phyloP scores from a whole-genome alignment of 2,329 filamentous ascomycete genomes.

The Trichoderma lentiforme region DNA sequence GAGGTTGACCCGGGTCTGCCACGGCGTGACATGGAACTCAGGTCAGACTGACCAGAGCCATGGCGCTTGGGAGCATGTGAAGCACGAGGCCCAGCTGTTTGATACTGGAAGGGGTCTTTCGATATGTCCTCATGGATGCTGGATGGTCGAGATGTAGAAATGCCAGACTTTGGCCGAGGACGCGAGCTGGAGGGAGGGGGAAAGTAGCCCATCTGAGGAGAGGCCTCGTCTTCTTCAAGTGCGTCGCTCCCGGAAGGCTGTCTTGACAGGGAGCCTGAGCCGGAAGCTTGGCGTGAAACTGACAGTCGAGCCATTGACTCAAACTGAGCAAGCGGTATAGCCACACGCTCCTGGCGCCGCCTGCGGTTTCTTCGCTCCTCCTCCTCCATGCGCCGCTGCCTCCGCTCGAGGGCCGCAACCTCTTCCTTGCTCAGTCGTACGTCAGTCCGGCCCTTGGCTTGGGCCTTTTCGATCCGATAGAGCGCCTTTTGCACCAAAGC shows the following conservation, averaged over 20 bases:
- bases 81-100: conserved; percentile 44
- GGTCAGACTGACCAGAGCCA: conserved; percentile 34
- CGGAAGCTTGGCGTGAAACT: conserved; percentile 3
- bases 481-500: conserved; percentile 73
- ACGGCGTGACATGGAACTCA: conserved; percentile 27
- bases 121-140: conserved; percentile 32
- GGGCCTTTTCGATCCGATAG: conserved; percentile 74
- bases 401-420: conserved; percentile 72
- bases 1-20: conserved; percentile 28
- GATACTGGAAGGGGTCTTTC: conserved; percentile 52
- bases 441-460: conserved; percentile 70
- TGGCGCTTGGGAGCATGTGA: conserved; percentile 38
- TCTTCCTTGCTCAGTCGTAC: conserved; percentile 79
- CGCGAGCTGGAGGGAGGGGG: conserved; percentile 43
- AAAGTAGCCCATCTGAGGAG: conserved; percentile 52
- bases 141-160: conserved; percentile 38
- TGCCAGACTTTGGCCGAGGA: conserved; percentile 42
- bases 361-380: conserved; percentile 38
- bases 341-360: conserved; percentile 45
- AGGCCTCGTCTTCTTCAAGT: conserved; percentile 34
- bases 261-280: background rate
- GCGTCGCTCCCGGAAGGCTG: conserved; percentile 29
- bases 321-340: conserved; percentile 53
- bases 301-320: conserved; percentile 39
- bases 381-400: conserved; percentile 56